Base-by-base conservation (phyloP, 192 early-diverging fungal genomes). In the Entomortierella lignicola region DNA sequence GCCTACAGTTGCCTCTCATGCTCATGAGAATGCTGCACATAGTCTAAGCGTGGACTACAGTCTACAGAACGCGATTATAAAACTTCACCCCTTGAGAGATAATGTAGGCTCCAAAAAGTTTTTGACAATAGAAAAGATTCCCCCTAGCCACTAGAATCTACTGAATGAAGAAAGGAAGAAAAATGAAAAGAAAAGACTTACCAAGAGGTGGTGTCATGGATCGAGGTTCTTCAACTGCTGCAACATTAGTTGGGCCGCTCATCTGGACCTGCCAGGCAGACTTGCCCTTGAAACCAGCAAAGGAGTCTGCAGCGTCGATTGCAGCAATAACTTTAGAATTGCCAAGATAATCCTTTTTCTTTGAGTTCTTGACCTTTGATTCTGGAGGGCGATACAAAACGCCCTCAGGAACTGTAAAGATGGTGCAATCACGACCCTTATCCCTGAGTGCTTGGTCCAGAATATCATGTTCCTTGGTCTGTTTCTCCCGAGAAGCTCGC, bases 321-420 rank as follows among this genome's bases (percentile, higher is more conserved):
- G 88, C 91, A 7, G 95, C 94, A 80, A 97, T 91, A 63, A 97
- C 93, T 69, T 92, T 94, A 63, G 91, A 85, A 37, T 87, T 90
- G 21, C 92, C 93, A 63, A 94, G 68, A 64, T 92, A 94, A 61
- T 93, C 90, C 60, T 91, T 89, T 80, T 91, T 91, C 58, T 90
- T 86, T 12, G 88, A 84, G 77, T 94, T 94, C 84, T 94, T 94
- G 44, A 99, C 85, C 75, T 93, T 95, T 63, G 88, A 89, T 52
- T 90, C 90, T 37, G 91, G 89, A 41, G 97, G 97, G 41, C 93
- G 85, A 84, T 93, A 99, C 20, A 97, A 80, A 8, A 91, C 83
- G 29, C 90, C 87, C 59, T 87, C 85, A 42, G 96, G 93, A 29
- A 98, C 90, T 23, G 89, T 91, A 72, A 89, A 92, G 21, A 93